phyloP scores from a whole-genome alignment of 2,329 filamentous ascomycete species.

The Trichoderma harzianum region DNA sequence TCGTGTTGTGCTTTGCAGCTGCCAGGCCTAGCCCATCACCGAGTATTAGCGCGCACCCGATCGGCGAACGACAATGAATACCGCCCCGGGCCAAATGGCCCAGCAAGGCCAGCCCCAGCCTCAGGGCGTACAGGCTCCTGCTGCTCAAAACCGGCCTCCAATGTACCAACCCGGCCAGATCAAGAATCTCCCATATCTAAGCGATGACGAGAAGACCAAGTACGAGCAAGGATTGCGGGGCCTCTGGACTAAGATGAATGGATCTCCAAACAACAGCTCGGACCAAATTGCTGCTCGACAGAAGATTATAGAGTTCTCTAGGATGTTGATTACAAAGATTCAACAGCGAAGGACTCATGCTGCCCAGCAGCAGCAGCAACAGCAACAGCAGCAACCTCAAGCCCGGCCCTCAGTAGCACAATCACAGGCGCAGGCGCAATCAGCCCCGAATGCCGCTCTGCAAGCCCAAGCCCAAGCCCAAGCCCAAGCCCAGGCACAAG shows the following conservation, averaged over 20 bases:
- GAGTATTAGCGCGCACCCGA: neutral
- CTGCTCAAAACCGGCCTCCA: conserved; percentile 30
- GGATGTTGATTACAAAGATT: conserved; percentile 53
- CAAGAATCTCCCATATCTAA: conserved; percentile 47
- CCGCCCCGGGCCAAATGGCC: conserved; percentile 24
- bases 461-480: neutral
- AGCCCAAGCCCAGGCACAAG: conserved; percentile 26
- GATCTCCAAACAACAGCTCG: conserved; percentile 43
- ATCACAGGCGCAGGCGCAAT: neutral
- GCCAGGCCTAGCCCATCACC: neutral
- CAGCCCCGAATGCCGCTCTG: neutral
- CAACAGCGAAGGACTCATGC: conserved; percentile 38
- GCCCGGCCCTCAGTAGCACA: conserved; percentile 21
- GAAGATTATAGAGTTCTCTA: conserved; percentile 60
- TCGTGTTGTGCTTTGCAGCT: neutral
- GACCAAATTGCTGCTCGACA: conserved; percentile 51
- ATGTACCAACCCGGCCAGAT: conserved; percentile 54
- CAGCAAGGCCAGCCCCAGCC: conserved; percentile 26
- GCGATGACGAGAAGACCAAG: conserved; percentile 53
- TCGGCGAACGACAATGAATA: conserved; percentile 25
- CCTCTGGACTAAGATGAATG: conserved; percentile 54
- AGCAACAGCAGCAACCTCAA: conserved; percentile 24
- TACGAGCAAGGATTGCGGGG: conserved; percentile 55
- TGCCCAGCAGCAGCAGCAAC: conserved; percentile 32
- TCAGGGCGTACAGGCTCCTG: conserved; percentile 26